These are phyloP conservation scores for Lachnum nothofagi DNA, from an alignment of 2,329 filamentous ascomycete genomes.

Conservation along the genomic window DNA sequence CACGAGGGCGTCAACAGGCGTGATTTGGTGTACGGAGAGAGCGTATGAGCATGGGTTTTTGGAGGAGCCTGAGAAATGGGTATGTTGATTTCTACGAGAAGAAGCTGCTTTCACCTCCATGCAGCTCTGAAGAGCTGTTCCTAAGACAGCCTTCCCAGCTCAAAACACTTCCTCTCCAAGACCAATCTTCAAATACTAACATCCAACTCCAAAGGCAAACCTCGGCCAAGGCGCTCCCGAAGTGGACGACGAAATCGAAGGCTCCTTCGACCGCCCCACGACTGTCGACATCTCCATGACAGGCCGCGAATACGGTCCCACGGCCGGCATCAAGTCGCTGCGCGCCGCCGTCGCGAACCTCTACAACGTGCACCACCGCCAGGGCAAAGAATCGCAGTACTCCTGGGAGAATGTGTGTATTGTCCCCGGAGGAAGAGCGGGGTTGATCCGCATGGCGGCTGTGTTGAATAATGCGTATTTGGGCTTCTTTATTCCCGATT, in stretches of 20 bases:
- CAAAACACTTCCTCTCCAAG: too few relatives aligned
- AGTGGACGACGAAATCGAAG: constrained; percentile 86
- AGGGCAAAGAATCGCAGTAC: constrained; percentile 84
- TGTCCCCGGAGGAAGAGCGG: constrained; percentile 86
- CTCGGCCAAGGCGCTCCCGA: constrained; percentile 90
- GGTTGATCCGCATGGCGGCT: constrained; percentile 89
- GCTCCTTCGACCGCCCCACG: constrained; percentile 78
- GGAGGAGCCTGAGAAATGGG: constrained; percentile 74
- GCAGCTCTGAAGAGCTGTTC: too few relatives aligned
- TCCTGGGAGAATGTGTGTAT: constrained; percentile 98
- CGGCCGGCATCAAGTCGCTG: constrained; percentile 86
- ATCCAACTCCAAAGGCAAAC: constrained; percentile 71
- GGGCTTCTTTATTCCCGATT: constrained; percentile 91
- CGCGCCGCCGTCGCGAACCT: constrained; percentile 83
- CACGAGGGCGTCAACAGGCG: constrained; percentile 81
- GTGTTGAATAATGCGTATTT: constrained; percentile 89
- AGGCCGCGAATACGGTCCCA: constrained; percentile 86
- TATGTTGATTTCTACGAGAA: too few relatives aligned
- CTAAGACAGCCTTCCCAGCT: too few relatives aligned
- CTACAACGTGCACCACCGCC: constrained; percentile 87
- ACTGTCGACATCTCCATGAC: constrained; percentile 72
- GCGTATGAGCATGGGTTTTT: constrained; percentile 83
- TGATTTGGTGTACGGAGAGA: constrained; percentile 87
- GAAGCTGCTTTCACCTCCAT: too few relatives aligned
- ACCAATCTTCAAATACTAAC: too few relatives aligned